These are phyloP conservation scores for Cladorrhinum samala DNA, from an alignment of 495 filamentous ascomycete species.

Conservation along the genomic window DNA sequence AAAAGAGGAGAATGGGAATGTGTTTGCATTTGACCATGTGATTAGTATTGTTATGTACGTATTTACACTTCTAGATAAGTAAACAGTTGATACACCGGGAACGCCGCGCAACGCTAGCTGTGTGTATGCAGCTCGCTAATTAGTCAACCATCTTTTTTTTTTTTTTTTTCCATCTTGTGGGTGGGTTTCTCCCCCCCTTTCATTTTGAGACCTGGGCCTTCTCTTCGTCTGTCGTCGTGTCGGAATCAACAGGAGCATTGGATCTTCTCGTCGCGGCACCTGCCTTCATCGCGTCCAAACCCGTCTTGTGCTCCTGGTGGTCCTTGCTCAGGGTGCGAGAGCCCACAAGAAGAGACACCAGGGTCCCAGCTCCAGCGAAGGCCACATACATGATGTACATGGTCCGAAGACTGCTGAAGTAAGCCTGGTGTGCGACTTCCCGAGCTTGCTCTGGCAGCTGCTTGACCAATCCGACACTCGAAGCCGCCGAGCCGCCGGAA, in stretches of 20 bases:
- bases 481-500: slow-evolving; percentile 49
- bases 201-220: slow-evolving; percentile 1
- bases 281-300: slow-evolving; percentile 41
- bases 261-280: background rate
- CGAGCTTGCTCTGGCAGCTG: slow-evolving; percentile 42
- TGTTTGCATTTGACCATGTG: background rate
- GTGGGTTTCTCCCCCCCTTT: no score
- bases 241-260: background rate
- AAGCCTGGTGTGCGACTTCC: slow-evolving; percentile 46
- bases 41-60: background rate
- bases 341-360: slow-evolving; percentile 50
- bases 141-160: no score
- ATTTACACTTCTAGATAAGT: no score
- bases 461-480: slow-evolving; percentile 51
- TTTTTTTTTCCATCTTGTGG: no score
- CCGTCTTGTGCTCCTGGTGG: slow-evolving; percentile 58
- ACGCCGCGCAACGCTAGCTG: background rate
- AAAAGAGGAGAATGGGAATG: background rate
- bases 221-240: slow-evolving; percentile 14
- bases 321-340: slow-evolving; percentile 52
- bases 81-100: no score
- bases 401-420: slow-evolving; percentile 50
- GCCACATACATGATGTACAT: slow-evolving; percentile 66
- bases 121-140: no score
- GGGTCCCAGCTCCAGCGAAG: slow-evolving; percentile 48